Evolutionary conservation across 2,329 filamentous ascomycete species (phyloP), one percentile per base, ranked within the genome.

Genomic region (Fusarium hainanense): DNA sequence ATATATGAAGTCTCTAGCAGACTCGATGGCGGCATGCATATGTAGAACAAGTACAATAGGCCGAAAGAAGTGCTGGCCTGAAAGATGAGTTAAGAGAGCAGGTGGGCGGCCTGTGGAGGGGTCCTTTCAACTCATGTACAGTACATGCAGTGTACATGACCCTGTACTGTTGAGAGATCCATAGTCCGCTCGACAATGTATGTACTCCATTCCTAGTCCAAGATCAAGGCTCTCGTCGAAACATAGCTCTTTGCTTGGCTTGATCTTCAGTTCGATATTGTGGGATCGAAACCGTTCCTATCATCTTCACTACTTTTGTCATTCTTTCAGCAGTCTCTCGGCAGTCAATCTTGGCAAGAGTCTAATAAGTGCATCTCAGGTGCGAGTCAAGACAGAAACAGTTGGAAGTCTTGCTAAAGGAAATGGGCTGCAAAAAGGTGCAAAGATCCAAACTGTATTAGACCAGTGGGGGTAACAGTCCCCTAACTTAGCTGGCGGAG

Each of bases 71-170:
- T 47, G 21, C 13, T 60, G 66, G 66, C 34, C 67, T 69, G 67
- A 68, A 70, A 70, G 66, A 50, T 70, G 67, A 70, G 67, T 68
- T 70, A 70, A 64, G 67, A 63, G 54, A 54, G 54, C 58, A 54
- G 58, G 67, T 68, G 67, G 63, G 57, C 46, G 54, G 66, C 32
- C 43, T 70, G 32, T 64, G 62, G 67, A 69, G 67, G 57, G 67
- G 62, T 63, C 57, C 30, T 69, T 50, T n/a, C 49, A 55, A 67
- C 23, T 55, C 44, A 46, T 58, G 57, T 58, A 63, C 56, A 56
- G 60, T 56, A 43, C 28, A 37, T 37, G 30, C 51, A 54, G 20
- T 25, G 42, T 43, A 63, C 50, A 42, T 46, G 20, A 40, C 20
- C 43, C 41, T 58, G 58, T 58, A 52, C 51, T 52, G 58, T 61